phyloP scores from a whole-genome alignment of 371 early-diverging fungal species.

The Dichotomocladium elegans region DNA sequence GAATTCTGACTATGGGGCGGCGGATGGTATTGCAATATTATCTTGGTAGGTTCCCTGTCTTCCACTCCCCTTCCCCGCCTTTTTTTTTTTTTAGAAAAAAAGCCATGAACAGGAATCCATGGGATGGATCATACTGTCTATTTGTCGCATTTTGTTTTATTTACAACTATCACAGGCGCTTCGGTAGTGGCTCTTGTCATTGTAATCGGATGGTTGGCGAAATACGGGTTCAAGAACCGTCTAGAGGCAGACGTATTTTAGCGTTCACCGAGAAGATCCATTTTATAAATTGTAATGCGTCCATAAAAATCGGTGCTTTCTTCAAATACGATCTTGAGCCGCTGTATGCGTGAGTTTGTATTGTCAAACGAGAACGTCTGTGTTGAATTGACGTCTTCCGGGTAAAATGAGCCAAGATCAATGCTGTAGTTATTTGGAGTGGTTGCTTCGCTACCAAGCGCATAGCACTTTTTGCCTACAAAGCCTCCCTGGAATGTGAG shows the following conservation, averaged over 20 bases:
- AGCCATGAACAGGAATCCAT: background rate
- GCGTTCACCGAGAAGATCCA: slow-evolving; percentile 60
- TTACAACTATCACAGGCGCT: slow-evolving; percentile 17
- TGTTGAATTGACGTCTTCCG: slow-evolving; percentile 33
- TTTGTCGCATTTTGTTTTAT: too few species aligned
- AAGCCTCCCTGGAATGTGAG: slow-evolving; percentile 94
- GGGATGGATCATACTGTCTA: too few species aligned
- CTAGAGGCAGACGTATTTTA: slow-evolving; percentile 11
- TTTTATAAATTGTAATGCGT: slow-evolving; percentile 76
- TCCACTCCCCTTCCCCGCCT: too few species aligned
- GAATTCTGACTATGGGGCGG: slow-evolving; percentile 37
- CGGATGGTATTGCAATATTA: slow-evolving; percentile 48
- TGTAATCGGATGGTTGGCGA: slow-evolving; percentile 44
- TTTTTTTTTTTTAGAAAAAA: background rate
- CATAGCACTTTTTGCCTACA: slow-evolving; percentile 69
- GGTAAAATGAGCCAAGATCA: slow-evolving; percentile 27
- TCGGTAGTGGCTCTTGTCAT: slow-evolving; percentile 38
- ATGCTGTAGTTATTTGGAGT: slow-evolving; percentile 46
- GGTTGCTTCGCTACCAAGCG: slow-evolving; percentile 27
- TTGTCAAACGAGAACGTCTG: slow-evolving; percentile 23
- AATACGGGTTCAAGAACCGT: slow-evolving; percentile 38
- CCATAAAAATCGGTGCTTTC: slow-evolving; percentile 88
- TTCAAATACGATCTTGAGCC: slow-evolving; percentile 69
- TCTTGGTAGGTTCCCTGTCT: slow-evolving; percentile 9
- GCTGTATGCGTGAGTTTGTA: slow-evolving; percentile 16